These are phyloP conservation scores for Backusella parvicylindrica DNA, from an alignment of 192 early-diverging fungal species.

Conservation along the genomic window DNA sequence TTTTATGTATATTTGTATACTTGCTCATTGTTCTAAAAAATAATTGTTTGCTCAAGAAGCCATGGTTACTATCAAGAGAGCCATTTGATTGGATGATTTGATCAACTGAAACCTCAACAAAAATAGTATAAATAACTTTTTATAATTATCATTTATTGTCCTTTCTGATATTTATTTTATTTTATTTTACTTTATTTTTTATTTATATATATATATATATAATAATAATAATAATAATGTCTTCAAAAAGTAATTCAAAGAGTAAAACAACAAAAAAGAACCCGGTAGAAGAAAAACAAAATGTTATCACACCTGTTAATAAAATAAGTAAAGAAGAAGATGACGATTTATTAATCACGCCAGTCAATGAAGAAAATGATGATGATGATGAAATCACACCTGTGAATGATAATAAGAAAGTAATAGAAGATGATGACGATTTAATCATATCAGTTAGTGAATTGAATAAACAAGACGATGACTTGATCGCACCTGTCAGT, in stretches of 20 bases:
- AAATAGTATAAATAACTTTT: neutral
- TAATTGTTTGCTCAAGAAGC: neutral
- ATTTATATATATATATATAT: too few relatives aligned
- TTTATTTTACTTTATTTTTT: too few relatives aligned
- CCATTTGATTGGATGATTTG: neutral
- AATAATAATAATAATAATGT: neutral
- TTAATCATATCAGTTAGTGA: neutral
- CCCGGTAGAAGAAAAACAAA: neutral
- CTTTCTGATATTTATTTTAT: neutral
- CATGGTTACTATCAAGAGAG: neutral
- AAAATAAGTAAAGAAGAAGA: neutral
- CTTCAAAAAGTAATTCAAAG: neutral
- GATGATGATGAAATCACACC: neutral
- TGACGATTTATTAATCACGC: neutral
- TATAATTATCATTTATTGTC: neutral
- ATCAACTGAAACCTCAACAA: neutral
- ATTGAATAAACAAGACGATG: neutral
- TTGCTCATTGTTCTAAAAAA: neutral
- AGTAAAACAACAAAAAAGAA: neutral
- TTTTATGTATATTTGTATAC: neutral
- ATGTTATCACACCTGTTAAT: neutral
- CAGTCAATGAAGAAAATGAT: neutral
- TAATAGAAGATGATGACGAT: neutral
- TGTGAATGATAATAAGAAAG: neutral
- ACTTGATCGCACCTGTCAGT: neutral